phyloP scores from a whole-genome alignment of 768 basidiomycete species.

The Podaxis sp. region DNA sequence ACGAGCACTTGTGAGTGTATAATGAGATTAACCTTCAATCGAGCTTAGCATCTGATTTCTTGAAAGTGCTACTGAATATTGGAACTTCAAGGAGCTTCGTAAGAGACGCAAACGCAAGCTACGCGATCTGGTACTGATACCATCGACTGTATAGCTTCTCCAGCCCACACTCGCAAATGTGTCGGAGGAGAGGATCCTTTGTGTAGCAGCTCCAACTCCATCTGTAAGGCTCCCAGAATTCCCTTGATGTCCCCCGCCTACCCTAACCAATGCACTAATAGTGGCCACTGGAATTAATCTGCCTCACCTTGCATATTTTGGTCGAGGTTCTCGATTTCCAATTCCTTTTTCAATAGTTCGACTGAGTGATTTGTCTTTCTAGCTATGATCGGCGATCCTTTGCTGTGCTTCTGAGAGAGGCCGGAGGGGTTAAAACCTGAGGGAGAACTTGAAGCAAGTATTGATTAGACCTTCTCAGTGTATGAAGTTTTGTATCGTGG shows the following conservation, averaged over 20 bases:
- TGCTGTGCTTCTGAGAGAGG: not conserved
- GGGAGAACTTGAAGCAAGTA: not conserved
- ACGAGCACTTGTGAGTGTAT: slow-evolving; percentile 42
- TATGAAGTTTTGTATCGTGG: too few species aligned
- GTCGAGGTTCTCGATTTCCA: slow-evolving; percentile 32
- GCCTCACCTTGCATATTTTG: slow-evolving; percentile 45
- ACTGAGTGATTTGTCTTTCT: not conserved
- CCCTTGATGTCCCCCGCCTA: not conserved
- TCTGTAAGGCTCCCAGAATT: slow-evolving; percentile 26
- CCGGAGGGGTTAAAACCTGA: not conserved
- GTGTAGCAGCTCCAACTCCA: slow-evolving; percentile 41
- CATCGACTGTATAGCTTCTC: slow-evolving; percentile 23
- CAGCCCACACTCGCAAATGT: slow-evolving; percentile 39
- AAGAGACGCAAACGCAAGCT: not conserved
- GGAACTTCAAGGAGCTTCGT: slow-evolving; percentile 45
- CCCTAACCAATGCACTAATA: slow-evolving; percentile 15
- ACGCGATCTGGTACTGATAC: not conserved
- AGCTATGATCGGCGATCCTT: not conserved
- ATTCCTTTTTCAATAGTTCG: not conserved
- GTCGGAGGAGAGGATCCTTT: slow-evolving; percentile 43
- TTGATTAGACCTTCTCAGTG: not conserved
- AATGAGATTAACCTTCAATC: not conserved
- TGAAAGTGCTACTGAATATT: slow-evolving; percentile 33
- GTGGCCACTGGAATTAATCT: slow-evolving; percentile 47
- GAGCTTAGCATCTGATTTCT: not conserved